Evolutionary conservation across 129 eudicot genomes (phyloP).

Genomic region (Saussurea involucrata): DNA sequence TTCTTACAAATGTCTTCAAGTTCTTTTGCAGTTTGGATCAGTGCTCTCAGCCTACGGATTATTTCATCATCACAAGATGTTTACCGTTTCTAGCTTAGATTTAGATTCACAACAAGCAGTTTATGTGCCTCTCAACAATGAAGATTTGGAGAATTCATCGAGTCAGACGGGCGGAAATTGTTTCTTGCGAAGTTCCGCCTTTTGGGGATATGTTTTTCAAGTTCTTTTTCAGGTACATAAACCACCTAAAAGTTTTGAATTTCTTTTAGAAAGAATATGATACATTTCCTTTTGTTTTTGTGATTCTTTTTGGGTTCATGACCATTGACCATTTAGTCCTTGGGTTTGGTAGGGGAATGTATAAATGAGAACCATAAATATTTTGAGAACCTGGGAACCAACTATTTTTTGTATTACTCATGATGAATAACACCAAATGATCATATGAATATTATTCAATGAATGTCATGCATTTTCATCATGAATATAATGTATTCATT

Average conservation of each 20-base stretch:
- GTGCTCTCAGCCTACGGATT: slow-evolving; percentile 65
- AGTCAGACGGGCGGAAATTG: slow-evolving; percentile 22
- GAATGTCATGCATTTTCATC: neutral
- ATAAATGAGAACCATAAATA: neutral
- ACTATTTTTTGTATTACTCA: neutral
- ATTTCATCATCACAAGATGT: slow-evolving; percentile 28
- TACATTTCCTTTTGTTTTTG: neutral
- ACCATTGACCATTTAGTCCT: neutral
- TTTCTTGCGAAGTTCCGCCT: slow-evolving; percentile 19
- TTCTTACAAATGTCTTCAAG: slow-evolving; percentile 23
- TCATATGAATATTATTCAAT: neutral
- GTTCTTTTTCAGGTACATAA: slow-evolving; percentile 59
- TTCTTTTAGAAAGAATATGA: neutral
- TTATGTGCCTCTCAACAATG: slow-evolving; percentile 40
- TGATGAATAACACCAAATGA: neutral
- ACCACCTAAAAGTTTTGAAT: neutral
- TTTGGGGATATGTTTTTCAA: slow-evolving; percentile 55
- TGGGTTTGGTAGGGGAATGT: neutral
- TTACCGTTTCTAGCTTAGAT: slow-evolving; percentile 13
- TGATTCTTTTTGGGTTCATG: neutral
- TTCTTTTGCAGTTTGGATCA: slow-evolving; percentile 62
- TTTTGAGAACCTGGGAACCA: neutral
- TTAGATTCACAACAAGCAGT: slow-evolving; percentile 45
- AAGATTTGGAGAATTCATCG: slow-evolving; percentile 30
- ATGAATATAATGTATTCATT: neutral